These are phyloP conservation scores for Aspergillus bombycis DNA, from an alignment of 2,329 filamentous ascomycete species.

Conservation along the genomic window DNA sequence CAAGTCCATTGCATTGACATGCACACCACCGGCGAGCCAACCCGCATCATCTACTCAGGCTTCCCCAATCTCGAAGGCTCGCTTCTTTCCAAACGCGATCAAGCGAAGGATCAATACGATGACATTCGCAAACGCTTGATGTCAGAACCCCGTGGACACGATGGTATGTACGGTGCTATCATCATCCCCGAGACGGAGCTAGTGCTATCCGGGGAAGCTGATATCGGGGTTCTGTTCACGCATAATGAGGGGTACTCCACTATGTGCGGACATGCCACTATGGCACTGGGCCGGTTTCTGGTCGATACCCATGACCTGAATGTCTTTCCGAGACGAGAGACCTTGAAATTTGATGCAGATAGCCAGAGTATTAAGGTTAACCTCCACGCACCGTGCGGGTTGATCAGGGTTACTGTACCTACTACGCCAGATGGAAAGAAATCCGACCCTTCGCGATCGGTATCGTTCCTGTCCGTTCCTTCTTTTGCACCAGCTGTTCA, in stretches of 20 bases:
- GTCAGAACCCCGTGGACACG: slow-evolving; percentile 54
- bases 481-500: slow-evolving; percentile 43
- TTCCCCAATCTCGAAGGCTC: slow-evolving; percentile 45
- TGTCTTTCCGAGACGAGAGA: slow-evolving; percentile 43
- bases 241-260: slow-evolving; percentile 54
- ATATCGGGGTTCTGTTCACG: slow-evolving; percentile 54
- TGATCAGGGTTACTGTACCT: slow-evolving; percentile 48
- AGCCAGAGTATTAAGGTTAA: slow-evolving; percentile 34
- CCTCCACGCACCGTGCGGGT: slow-evolving; percentile 51
- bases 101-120: slow-evolving; percentile 44
- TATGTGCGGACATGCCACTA: slow-evolving; percentile 57
- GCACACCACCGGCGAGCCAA: slow-evolving; percentile 56
- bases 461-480: slow-evolving; percentile 48
- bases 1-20: slow-evolving; percentile 42
- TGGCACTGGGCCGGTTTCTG: slow-evolving; percentile 52
- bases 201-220: slow-evolving; percentile 42
- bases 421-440: slow-evolving; percentile 29
- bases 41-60: slow-evolving; percentile 49
- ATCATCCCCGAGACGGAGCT: slow-evolving; percentile 48
- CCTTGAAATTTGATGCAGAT: slow-evolving; percentile 32
- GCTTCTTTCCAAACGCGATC: slow-evolving; percentile 45
- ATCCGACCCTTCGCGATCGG: slow-evolving; percentile 42
- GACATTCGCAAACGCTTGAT: slow-evolving; percentile 47
- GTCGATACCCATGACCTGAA: slow-evolving; percentile 44
- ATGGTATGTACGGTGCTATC: slow-evolving; percentile 57